Evolutionary conservation across 163 green algal genomes (phyloP).

Genomic region (Trebouxiophyceae sp.): DNA sequence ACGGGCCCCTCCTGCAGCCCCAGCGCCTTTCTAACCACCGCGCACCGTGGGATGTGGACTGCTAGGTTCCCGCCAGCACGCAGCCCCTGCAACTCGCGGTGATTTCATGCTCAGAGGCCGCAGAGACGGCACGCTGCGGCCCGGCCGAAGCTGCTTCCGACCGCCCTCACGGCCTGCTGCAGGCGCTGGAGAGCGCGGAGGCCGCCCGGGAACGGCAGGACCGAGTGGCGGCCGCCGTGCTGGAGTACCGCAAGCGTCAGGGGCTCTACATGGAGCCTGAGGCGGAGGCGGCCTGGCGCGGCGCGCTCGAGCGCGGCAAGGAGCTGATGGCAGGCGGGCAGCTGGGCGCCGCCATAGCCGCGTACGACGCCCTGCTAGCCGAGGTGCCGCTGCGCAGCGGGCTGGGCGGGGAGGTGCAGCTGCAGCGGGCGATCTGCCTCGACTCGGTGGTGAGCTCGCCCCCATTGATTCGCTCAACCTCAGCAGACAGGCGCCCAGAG

Average conservation of each 20-base stretch:
- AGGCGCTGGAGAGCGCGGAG: constrained; percentile 59
- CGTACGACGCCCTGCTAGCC: constrained; percentile 12
- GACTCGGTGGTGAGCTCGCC: constrained; percentile 33
- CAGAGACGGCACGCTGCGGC: no score
- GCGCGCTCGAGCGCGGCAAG: background rate
- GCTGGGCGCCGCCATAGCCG: background rate
- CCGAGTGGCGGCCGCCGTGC: constrained; percentile 14
- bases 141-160: no score
- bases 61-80: background rate
- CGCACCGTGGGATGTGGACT: background rate
- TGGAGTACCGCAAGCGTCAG: constrained; percentile 29
- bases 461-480: no score
- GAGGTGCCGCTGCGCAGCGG: constrained; percentile 32
- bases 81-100: no score
- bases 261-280: constrained; percentile 20
- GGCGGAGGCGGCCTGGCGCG: constrained; percentile 1
- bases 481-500: no score
- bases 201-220: constrained; percentile 22
- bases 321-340: constrained; percentile 15
- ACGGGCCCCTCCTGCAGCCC: background rate
- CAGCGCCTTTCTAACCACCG: background rate
- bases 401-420: constrained; percentile 33
- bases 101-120: no score
- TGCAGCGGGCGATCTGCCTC: constrained; percentile 52
- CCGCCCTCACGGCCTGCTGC: constrained; percentile 38